Evolutionary conservation across 108 stramenopile species (phyloP).

Genomic region (Thalassiosira profunda): DNA sequence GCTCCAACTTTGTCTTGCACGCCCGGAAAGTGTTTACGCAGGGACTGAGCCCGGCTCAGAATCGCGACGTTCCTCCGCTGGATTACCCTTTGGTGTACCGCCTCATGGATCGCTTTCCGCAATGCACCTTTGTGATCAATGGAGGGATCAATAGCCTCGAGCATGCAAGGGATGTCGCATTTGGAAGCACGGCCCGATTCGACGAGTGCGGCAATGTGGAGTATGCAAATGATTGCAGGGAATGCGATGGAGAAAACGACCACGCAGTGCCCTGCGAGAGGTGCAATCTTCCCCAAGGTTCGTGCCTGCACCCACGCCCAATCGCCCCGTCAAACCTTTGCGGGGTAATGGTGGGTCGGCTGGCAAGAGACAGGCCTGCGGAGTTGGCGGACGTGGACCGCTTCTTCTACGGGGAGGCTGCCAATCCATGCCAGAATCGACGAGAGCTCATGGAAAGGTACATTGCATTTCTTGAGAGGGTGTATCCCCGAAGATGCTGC

Average conservation of each 20-base stretch:
- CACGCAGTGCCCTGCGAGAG: conserved; percentile 55
- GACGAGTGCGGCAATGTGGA: background rate
- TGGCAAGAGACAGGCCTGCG: conserved; percentile 73
- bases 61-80: conserved; percentile 77
- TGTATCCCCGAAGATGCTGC: conserved; percentile 83
- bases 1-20: conserved; percentile 67
- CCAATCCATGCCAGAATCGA: conserved; percentile 76
- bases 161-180: conserved; percentile 56
- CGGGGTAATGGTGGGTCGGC: conserved; percentile 78
- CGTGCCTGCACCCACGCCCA: conserved; percentile 60
- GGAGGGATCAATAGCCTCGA: conserved; percentile 68
- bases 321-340: conserved; percentile 58
- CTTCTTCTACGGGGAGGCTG: conserved; percentile 66
- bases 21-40: conserved; percentile 62
- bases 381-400: conserved; percentile 75
- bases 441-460: conserved; percentile 66
- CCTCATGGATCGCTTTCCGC: conserved; percentile 64
- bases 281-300: conserved; percentile 61
- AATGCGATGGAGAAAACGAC: conserved; percentile 10
- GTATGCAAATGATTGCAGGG: background rate
- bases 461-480: conserved; percentile 59
- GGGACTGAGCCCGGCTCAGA: conserved; percentile 66
- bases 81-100: conserved; percentile 74
- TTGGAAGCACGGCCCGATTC: conserved; percentile 19
- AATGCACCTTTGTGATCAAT: conserved; percentile 78